These are phyloP conservation scores for Leptodontidium sp. DNA, from an alignment of 2,329 filamentous ascomycete genomes.

Conservation along the genomic window DNA sequence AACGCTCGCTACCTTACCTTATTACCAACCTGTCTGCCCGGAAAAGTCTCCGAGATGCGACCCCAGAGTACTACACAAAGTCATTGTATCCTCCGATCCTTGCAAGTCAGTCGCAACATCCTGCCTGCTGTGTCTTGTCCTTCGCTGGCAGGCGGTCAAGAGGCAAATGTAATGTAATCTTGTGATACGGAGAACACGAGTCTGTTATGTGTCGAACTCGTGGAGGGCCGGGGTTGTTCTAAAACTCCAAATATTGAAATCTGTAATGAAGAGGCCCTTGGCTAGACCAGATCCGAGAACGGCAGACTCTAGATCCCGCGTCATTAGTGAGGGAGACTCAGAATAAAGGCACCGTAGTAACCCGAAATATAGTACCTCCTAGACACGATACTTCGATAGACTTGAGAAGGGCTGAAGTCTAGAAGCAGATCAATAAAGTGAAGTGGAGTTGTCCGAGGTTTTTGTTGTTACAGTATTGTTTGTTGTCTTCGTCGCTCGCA, in stretches of 20 bases:
- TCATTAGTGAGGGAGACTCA: constrained; percentile 1
- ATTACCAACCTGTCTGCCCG: constrained; percentile 1
- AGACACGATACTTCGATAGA: neutral
- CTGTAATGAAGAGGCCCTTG: neutral
- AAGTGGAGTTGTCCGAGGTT: neutral
- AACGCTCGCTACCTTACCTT: neutral
- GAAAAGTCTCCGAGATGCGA: constrained; percentile 24
- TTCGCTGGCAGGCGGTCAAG: constrained; percentile 1
- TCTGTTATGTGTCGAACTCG: neutral
- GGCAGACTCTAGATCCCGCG: constrained; percentile 4
- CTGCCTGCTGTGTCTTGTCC: neutral
- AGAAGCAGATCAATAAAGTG: too few species aligned
- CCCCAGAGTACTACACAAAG: constrained; percentile 15
- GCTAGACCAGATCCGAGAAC: neutral
- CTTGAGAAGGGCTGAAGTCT: neutral
- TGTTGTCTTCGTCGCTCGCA: neutral
- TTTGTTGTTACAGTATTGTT: neutral
- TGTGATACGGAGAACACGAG: constrained; percentile 29
- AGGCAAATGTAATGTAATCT: constrained; percentile 22
- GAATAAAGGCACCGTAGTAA: constrained; percentile 3
- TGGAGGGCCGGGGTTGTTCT: neutral
- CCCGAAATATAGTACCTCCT: neutral
- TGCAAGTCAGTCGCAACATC: neutral
- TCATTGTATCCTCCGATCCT: constrained; percentile 27
- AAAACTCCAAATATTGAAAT: neutral